A percentile compares a stretch with the other conserved stretches of the same genome.
These are phyloP conservation scores for Brasenia schreberi DNA, from an alignment of 164 flowering plant genomes.

Conservation along the genomic window DNA sequence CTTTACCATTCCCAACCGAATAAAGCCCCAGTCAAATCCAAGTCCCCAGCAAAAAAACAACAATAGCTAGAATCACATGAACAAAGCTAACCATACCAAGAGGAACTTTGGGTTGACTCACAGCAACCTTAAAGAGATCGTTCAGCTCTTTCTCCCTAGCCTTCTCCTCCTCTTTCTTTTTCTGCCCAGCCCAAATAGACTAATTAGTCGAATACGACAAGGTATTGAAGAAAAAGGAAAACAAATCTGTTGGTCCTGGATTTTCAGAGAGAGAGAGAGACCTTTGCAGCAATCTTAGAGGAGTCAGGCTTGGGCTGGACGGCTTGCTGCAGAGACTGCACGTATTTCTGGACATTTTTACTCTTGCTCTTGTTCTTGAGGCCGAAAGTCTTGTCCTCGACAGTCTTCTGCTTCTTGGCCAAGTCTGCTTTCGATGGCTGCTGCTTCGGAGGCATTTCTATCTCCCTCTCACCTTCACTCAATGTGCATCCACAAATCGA, in stretches of 20 bases:
- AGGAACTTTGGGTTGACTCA: constrained; percentile 96
- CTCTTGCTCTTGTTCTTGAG: constrained; percentile 95
- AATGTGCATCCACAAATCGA: not conserved
- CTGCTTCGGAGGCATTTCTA: constrained; percentile 78
- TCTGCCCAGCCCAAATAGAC: constrained; percentile 27
- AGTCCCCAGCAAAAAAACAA: not conserved
- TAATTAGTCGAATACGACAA: not conserved
- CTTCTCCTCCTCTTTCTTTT: constrained; percentile 96
- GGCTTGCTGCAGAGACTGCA: constrained; percentile 56
- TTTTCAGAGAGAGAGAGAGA: constrained; percentile 5
- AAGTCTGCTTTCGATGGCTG: constrained; percentile 53
- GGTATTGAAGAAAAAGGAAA: not conserved
- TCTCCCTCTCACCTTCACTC: not conserved
- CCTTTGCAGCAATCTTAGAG: constrained; percentile 63
- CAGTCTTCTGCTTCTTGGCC: constrained; percentile 95
- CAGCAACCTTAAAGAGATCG: constrained; percentile 83
- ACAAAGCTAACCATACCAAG: constrained; percentile 30
- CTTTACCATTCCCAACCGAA: constrained; percentile 21
- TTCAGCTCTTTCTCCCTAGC: constrained; percentile 85
- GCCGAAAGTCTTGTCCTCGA: constrained; percentile 97
- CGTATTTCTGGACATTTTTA: constrained; percentile 90
- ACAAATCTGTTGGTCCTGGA: not conserved
- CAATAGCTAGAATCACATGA: not conserved
- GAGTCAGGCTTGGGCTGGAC: constrained; percentile 73
- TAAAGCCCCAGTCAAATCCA: not conserved